Base-by-base conservation (phyloP, 2,329 filamentous ascomycete species). In the Alternaria rosae region DNA sequence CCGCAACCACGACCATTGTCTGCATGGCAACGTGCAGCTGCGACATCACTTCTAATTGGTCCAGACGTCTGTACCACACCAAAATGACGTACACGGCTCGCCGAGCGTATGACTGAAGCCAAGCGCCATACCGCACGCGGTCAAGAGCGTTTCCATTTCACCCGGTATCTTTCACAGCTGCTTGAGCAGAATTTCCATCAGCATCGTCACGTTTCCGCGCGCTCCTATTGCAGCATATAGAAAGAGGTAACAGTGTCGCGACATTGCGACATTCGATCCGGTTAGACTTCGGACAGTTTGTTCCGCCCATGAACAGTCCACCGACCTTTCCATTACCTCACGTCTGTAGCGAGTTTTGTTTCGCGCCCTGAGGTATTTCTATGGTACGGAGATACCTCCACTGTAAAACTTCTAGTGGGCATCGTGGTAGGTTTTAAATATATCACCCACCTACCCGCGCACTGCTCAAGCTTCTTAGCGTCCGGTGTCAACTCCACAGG, bases 101-200 rank as follows among this genome's bases (percentile, higher is more conserved):
- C 58, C 58, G 54, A 47, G 26, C 51, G 41, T 52, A 30, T 21
- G 54, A 41, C 58, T 55, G 58, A 57, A 30, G 58, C 58, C 41
- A 57, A 47, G 58, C 58, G 35, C 47, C 45, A 52, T 45, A 42
- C 30, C 58, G 23, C 53, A 25, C 23, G 26, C 17, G 23, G 35
- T 52, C 38, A 48, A 57, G 44, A 44, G 17, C 38, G 58, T 45
- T 57, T 25, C 38, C 30, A 42, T 30, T 35, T 41, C n/a, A 43
- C 21, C 41, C 38, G 43, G 53, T 45, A 17, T 57, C 55, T 43
- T 38, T 38, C 10, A 38, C 58, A 51, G 53, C 58, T 60, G 58
- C 58, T 61, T 57, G 58, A 61, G 58, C 58, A 61, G 58, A 61
- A 61, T 57, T 61, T 61, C 58, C 41, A 57, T 41, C 54, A 28